phyloP scores from a whole-genome alignment of 2,329 filamentous ascomycete genomes.

The Bretziella fagacearum region DNA sequence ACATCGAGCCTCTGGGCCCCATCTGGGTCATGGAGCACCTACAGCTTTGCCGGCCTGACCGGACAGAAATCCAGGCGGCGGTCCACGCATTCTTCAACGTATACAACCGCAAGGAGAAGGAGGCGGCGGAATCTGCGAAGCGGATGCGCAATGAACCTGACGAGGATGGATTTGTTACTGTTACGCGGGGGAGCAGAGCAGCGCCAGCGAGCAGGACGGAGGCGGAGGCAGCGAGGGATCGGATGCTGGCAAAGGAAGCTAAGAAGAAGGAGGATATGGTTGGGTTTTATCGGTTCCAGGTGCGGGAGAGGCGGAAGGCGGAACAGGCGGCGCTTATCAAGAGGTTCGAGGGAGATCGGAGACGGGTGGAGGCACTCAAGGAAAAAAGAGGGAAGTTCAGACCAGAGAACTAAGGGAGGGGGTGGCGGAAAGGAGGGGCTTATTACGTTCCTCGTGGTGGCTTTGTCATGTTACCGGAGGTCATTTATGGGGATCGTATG shows the following conservation, averaged over 20 bases:
- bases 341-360: conserved; percentile 60
- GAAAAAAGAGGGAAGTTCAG: conserved; percentile 46
- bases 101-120: conserved; percentile 57
- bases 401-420: conserved; percentile 27
- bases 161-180: conserved; percentile 89
- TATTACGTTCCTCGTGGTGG: neutral
- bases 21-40: conserved; percentile 49
- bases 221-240: conserved; percentile 40
- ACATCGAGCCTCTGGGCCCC: conserved; percentile 32
- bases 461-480: neutral
- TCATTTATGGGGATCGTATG: neutral
- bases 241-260: conserved; percentile 45
- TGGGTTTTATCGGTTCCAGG: conserved; percentile 76
- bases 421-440: neutral
- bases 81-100: conserved; percentile 75
- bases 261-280: conserved; percentile 46
- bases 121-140: conserved; percentile 43
- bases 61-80: conserved; percentile 44
- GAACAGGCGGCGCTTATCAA: conserved; percentile 50
- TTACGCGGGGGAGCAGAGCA: conserved; percentile 57
- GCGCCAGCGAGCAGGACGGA: conserved; percentile 62
- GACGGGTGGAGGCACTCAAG: conserved; percentile 54
- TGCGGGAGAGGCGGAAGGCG: conserved; percentile 60
- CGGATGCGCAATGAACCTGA: conserved; percentile 63
- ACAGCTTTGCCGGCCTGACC: conserved; percentile 52